These are phyloP conservation scores for Alternaria conjuncta DNA, from an alignment of 2,329 filamentous ascomycete species.

Conservation along the genomic window DNA sequence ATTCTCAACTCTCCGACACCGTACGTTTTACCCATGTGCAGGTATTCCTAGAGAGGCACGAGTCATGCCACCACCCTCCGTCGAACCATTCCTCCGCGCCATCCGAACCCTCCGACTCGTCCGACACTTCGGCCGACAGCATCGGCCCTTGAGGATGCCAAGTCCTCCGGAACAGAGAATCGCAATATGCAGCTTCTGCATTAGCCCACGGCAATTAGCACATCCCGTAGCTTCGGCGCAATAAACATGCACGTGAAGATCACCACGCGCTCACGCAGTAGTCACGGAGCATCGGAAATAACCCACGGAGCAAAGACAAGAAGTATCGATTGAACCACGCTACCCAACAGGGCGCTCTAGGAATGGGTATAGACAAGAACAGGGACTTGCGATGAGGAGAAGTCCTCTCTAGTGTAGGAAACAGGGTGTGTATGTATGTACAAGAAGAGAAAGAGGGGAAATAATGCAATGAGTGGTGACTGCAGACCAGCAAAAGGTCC, in stretches of 20 bases:
- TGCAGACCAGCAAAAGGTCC: neutral
- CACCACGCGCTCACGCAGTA: neutral
- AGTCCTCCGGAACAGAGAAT: neutral
- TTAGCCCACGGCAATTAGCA: neutral
- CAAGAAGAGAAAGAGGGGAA: neutral
- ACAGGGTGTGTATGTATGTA: neutral
- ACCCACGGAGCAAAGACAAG: neutral
- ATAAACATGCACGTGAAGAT: neutral
- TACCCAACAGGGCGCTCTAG: neutral
- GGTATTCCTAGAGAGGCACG: too few relatives aligned
- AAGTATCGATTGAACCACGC: neutral
- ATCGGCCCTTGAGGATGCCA: neutral
- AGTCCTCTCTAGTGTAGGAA: neutral
- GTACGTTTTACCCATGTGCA: neutral
- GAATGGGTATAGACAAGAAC: conserved; percentile 3
- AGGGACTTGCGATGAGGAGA: neutral
- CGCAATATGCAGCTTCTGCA: neutral
- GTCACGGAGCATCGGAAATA: neutral
- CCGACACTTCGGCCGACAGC: neutral
- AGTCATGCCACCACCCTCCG: neutral
- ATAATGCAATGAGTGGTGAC: neutral
- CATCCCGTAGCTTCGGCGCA: neutral
- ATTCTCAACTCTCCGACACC: neutral
- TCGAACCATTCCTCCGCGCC: neutral
- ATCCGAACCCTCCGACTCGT: neutral